These are phyloP conservation scores for Elaeis oleifera DNA, from an alignment of 202 grass and related monocot species.

Conservation along the genomic window DNA sequence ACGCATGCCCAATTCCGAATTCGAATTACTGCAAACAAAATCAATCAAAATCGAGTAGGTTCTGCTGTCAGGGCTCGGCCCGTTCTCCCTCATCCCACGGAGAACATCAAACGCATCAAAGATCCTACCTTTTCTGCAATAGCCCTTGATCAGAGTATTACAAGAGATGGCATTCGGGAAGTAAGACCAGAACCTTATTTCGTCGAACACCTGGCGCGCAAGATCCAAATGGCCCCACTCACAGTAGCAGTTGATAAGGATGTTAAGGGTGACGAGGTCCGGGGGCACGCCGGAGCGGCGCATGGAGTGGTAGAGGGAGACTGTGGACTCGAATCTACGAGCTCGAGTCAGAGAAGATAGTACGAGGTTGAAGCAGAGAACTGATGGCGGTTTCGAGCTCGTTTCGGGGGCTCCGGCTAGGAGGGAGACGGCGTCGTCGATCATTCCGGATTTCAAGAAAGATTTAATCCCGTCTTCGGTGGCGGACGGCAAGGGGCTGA, in stretches of 20 bases:
- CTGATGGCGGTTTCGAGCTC: background rate
- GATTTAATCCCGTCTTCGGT: constrained; percentile 1
- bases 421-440: constrained; percentile 11
- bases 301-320: constrained; percentile 9
- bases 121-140: constrained; percentile 7
- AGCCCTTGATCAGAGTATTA: constrained; percentile 23
- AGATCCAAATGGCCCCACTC: constrained; percentile 7
- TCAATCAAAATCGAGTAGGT: constrained; percentile 19
- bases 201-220: constrained; percentile 9
- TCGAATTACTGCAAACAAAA: background rate
- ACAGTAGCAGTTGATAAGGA: constrained; percentile 19
- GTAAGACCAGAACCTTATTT: background rate
- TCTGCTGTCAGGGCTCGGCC: constrained; percentile 6
- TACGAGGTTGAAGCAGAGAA: constrained; percentile 5
- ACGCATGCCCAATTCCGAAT: constrained; percentile 6
- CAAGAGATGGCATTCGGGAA: constrained; percentile 13
- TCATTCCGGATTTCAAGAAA: constrained; percentile 3
- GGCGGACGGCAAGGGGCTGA: background rate
- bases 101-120: constrained; percentile 15
- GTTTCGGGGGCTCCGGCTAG: background rate
- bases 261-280: constrained; percentile 9
- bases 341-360: background rate
- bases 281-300: constrained; percentile 1
- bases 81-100: constrained; percentile 1
- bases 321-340: constrained; percentile 3